Evolutionary conservation across 352 stramenopile genomes (phyloP).

Genomic region (Phytophthora lateralis): DNA sequence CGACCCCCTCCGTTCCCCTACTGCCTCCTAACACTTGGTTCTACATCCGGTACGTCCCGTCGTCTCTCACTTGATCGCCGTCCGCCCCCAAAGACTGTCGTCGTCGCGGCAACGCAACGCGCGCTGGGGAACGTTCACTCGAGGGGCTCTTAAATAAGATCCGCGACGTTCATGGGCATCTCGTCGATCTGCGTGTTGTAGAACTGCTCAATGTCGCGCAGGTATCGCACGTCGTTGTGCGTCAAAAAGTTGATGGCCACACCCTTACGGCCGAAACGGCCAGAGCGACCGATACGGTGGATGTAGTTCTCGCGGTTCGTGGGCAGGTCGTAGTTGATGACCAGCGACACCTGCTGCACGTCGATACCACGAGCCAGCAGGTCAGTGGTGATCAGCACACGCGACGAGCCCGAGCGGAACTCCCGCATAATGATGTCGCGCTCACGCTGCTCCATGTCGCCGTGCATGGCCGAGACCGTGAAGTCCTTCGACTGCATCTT

Average conservation of each 20-base stretch:
- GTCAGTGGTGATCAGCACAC: slow-evolving; percentile 99
- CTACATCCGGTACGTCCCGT: slow-evolving; percentile 38
- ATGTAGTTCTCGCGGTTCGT: slow-evolving; percentile 99
- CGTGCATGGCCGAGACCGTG: slow-evolving; percentile 99
- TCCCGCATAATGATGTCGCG: slow-evolving; percentile 99
- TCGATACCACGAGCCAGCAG: slow-evolving; percentile 99
- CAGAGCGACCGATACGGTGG: slow-evolving; percentile 99
- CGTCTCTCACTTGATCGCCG: slow-evolving; percentile 41
- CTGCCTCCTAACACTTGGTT: slow-evolving; percentile 42
- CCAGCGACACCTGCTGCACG: slow-evolving; percentile 98
- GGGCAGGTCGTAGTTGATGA: slow-evolving; percentile 99
- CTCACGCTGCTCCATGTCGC: slow-evolving; percentile 99
- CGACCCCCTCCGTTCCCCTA: slow-evolving; percentile 38
- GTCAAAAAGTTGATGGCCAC: slow-evolving; percentile 99
- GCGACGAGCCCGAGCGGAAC: slow-evolving; percentile 98
- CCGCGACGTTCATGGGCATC: slow-evolving; percentile 99
- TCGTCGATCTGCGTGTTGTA: slow-evolving; percentile 99
- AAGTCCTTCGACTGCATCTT: slow-evolving; percentile 99
- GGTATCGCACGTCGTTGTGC: slow-evolving; percentile 97
- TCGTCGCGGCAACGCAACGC: slow-evolving; percentile 15
- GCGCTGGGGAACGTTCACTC: slow-evolving; percentile 29
- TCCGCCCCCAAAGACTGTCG: slow-evolving; percentile 11
- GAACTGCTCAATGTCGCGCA: slow-evolving; percentile 99
- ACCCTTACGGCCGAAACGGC: slow-evolving; percentile 99
- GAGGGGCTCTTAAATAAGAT: slow-evolving; percentile 95